Evolutionary conservation across 108 stramenopile genomes (phyloP), one percentile per base, ranked within the genome.

Genomic region (Fistulifera pelliculosa): DNA sequence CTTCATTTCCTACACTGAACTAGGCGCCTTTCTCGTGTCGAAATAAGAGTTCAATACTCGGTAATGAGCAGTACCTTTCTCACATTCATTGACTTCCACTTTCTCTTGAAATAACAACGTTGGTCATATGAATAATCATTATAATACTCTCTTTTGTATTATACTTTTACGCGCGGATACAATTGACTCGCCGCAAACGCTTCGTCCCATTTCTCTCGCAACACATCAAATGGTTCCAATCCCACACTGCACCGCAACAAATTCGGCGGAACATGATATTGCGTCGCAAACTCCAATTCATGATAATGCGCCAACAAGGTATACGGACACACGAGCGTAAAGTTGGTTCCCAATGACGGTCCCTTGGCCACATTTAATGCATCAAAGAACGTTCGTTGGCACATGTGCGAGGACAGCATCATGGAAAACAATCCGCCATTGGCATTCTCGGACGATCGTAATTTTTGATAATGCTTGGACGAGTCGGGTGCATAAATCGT

Each of bases 221-320:
- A 41, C 6, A 52, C 62, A 18, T 76, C 73, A 31, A 61, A 61
- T 13, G 61, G 59, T 61, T 86, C 85, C 58, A 86, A 54, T 10
- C 85, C 85, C 41, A 86, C 75, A 8, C 80, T 52, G 15, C 81
- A 60, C 21, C 85, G 75, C 16, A 86, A 61, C 47, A 86, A 53
- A 52, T 77, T 86, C 10, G 80, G 76, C 21, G 66, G 65, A 16
- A 86, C 80, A 31, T 73, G 62, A 63, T 86, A 79, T 18, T 51
- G 52, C 60, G 65, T 56, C 41, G 85, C 81, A 56, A 78, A 87
- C 25, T 78, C 79, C 51, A 87, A 60, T 56, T 87, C 86, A 50
- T 80, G 74, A 49, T 82, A 87, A 50, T 87, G 86, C 10, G 86
- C 86, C 28, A 87, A 52, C 23, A 87, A 53, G 2, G 81, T 83